Percentiles rank a stretch among this genome's conserved stretches.
These are phyloP conservation scores for Paecilomyces dactylethromorphus DNA, from an alignment of 2,329 filamentous ascomycete species.

Conservation along the genomic window DNA sequence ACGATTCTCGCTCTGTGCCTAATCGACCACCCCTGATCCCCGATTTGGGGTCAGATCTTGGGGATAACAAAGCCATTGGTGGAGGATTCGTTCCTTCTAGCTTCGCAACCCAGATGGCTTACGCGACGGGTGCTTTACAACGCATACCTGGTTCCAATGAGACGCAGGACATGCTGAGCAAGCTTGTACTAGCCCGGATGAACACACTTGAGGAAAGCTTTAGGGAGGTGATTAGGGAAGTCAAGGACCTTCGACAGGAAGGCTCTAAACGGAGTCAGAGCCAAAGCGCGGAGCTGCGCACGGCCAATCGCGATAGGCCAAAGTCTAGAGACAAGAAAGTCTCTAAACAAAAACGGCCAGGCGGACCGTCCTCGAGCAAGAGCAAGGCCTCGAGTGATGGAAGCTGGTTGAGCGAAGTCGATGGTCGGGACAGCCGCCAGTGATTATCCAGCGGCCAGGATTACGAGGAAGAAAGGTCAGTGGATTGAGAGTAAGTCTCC, in stretches of 20 bases:
- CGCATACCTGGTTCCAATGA: constrained; percentile 35
- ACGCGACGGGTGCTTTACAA: constrained; percentile 59
- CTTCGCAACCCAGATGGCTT: constrained; percentile 74
- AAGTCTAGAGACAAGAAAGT: neutral
- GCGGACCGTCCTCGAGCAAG: neutral
- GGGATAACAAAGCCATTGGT: constrained; percentile 54
- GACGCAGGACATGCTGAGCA: constrained; percentile 67
- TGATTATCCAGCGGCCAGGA: neutral
- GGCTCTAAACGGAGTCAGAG: constrained; percentile 23
- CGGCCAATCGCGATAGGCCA: neutral
- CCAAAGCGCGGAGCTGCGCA: neutral
- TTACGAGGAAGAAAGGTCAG: neutral
- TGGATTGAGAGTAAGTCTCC: neutral
- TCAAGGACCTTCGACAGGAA: constrained; percentile 55
- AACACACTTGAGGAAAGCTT: constrained; percentile 90
- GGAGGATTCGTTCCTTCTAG: constrained; percentile 63
- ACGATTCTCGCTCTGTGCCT: constrained; percentile 24
- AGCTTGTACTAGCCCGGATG: constrained; percentile 82
- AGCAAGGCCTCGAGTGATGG: neutral
- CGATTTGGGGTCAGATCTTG: constrained; percentile 67
- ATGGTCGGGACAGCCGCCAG: neutral
- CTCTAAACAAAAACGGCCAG: neutral
- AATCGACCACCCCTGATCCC: constrained; percentile 59
- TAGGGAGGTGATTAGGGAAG: constrained; percentile 74
- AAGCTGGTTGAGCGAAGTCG: neutral